Conservation (phyloP, 192 early-diverging fungal species). For the Backusella westeae region DNA sequence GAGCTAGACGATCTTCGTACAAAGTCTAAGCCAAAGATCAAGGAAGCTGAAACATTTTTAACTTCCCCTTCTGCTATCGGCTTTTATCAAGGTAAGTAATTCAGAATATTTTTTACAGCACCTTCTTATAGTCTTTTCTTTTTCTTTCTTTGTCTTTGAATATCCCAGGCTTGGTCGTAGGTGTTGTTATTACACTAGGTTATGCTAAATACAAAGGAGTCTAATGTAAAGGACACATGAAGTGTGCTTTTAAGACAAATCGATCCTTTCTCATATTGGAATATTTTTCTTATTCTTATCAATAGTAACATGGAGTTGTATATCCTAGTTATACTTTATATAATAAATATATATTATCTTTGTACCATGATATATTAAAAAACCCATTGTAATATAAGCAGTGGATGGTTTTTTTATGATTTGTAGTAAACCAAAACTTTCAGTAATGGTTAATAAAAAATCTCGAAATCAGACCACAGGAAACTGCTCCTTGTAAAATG, state of each 20-base stretch:
- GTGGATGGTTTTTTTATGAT: too few relatives aligned
- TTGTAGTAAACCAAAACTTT: too few relatives aligned
- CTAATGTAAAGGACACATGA: background rate
- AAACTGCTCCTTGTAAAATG: too few relatives aligned
- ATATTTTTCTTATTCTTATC: background rate
- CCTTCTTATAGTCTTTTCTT: background rate
- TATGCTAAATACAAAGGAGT: conserved; percentile 29
- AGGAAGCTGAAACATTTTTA: conserved; percentile 26
- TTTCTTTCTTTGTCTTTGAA: background rate
- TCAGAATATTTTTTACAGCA: background rate
- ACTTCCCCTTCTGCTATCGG: conserved; percentile 25
- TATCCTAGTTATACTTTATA: background rate
- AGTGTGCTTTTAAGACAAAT: background rate
- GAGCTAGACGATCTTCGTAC: conserved; percentile 16
- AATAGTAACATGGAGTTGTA: background rate
- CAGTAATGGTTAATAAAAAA: too few relatives aligned
- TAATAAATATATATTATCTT: background rate
- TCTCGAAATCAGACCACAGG: too few relatives aligned
- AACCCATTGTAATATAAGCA: too few relatives aligned
- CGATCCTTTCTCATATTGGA: background rate
- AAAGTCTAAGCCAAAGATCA: conserved; percentile 21
- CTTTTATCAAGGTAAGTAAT: conserved; percentile 26
- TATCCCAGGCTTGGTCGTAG: conserved; percentile 17
- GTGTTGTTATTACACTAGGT: conserved; percentile 14
- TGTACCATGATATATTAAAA: too few relatives aligned